Evolutionary conservation across 306 rosid genomes (phyloP).

Genomic region (Sicyos baderoa): DNA sequence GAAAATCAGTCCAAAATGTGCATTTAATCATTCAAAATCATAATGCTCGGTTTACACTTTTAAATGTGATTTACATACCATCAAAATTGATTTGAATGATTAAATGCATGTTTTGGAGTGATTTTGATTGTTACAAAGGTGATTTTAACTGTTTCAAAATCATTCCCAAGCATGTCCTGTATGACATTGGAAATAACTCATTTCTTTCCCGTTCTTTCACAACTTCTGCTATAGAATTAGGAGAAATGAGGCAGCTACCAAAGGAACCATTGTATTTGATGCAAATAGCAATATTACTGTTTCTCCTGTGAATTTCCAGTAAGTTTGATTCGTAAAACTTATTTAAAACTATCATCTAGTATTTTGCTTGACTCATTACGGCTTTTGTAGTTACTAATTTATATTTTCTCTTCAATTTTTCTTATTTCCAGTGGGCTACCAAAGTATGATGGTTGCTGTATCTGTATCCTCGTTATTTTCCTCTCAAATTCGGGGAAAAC

Average conservation of each 20-base stretch:
- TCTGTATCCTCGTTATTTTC: constrained; percentile 63
- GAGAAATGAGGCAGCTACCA: constrained; percentile 73
- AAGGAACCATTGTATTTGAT: constrained; percentile 79
- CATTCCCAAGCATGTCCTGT: too few species aligned
- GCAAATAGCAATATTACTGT: constrained; percentile 80
- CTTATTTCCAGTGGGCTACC: constrained; percentile 54
- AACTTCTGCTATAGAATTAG: constrained; percentile 46
- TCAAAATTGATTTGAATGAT: too few species aligned
- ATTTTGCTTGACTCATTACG: constrained; percentile 1
- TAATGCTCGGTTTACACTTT: too few species aligned
- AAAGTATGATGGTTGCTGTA: constrained; percentile 94
- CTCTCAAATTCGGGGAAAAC: neutral
- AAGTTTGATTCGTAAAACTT: constrained; percentile 32
- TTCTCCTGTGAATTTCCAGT: constrained; percentile 96
- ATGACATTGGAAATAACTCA: neutral
- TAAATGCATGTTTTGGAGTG: too few species aligned
- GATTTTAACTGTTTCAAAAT: too few species aligned
- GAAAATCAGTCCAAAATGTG: too few species aligned
- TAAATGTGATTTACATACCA: too few species aligned
- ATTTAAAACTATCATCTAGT: constrained; percentile 3
- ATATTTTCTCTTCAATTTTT: constrained; percentile 20
- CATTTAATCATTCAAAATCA: too few species aligned
- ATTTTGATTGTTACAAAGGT: too few species aligned
- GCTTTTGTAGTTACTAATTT: constrained; percentile 20
- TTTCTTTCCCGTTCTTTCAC: constrained; percentile 16